Evolutionary conservation across 75 land plant species (phyloP).

Genomic region (Pinus albicaulis): DNA sequence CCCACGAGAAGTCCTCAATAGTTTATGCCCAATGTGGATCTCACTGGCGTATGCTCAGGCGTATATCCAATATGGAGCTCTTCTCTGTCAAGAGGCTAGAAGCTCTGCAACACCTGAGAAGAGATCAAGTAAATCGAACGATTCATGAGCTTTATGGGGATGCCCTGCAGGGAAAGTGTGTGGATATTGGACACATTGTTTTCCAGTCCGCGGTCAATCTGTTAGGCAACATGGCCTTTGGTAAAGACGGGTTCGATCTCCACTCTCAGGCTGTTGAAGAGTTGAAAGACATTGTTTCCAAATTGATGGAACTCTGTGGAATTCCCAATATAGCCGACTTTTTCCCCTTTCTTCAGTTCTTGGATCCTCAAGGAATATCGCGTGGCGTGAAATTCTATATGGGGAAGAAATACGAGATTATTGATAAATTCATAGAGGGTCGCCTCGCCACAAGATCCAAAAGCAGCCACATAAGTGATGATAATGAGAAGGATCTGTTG

Average conservation of each 20-base stretch:
- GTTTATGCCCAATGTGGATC: no score
- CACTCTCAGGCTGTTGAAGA: constrained; percentile 15
- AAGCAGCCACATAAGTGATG: background rate
- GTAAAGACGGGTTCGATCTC: constrained; percentile 22
- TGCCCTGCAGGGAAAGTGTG: no score
- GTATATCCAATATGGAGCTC: no score
- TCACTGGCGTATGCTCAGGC: no score
- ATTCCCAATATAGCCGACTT: constrained; percentile 38
- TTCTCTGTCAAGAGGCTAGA: no score
- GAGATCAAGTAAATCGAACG: no score
- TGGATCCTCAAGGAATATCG: constrained; percentile 33
- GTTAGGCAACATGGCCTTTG: constrained; percentile 28
- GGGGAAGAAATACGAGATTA: constrained; percentile 15
- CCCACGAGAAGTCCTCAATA: no score
- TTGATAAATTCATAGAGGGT: constrained; percentile 17
- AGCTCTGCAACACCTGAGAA: no score
- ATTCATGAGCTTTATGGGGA: no score
- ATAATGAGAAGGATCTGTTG: constrained; percentile 25
- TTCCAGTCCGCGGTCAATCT: constrained; percentile 11
- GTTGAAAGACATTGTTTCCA: constrained; percentile 16
- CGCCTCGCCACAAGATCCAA: background rate
- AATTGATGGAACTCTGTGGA: constrained; percentile 25
- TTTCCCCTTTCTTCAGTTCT: constrained; percentile 22
- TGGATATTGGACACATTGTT: no score
- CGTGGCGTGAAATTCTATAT: constrained; percentile 18